Percentiles rank a stretch among this genome's conserved stretches.
These are phyloP conservation scores for Leccinum uliginosum DNA, from an alignment of 768 basidiomycete genomes.

Conservation along the genomic window DNA sequence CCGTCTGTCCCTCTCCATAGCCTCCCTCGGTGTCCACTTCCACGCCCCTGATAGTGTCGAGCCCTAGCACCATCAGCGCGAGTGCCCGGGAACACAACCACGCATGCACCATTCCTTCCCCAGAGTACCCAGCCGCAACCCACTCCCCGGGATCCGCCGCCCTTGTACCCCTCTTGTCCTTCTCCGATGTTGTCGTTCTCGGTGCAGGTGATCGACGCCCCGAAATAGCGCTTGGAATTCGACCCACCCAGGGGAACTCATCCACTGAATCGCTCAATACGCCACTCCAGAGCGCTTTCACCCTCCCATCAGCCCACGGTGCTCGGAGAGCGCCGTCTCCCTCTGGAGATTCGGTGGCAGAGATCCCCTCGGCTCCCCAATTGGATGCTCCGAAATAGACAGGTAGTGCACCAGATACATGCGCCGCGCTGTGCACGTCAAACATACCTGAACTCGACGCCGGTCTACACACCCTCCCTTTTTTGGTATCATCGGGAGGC, in stretches of 20 bases:
- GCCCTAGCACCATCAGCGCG: slow-evolving; percentile 54
- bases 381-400: slow-evolving; percentile 46
- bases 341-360: slow-evolving; percentile 8
- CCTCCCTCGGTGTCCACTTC: slow-evolving; percentile 13
- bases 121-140: slow-evolving; percentile 66
- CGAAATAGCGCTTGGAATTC: slow-evolving; percentile 48
- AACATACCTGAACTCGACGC: slow-evolving; percentile 26
- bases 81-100: slow-evolving; percentile 60
- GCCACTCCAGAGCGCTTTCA: slow-evolving; percentile 62
- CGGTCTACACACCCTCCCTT: slow-evolving; percentile 19
- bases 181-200: background rate
- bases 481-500: slow-evolving; percentile 5
- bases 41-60: slow-evolving; percentile 20
- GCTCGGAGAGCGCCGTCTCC: slow-evolving; percentile 9
- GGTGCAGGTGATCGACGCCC: slow-evolving; percentile 32
- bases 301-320: slow-evolving; percentile 40
- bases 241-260: slow-evolving; percentile 65
- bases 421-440: slow-evolving; percentile 34
- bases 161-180: slow-evolving; percentile 1
- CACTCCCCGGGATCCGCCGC: slow-evolving; percentile 52
- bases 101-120: slow-evolving; percentile 72
- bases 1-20: slow-evolving; percentile 21
- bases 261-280: slow-evolving; percentile 61
- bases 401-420: slow-evolving; percentile 48
- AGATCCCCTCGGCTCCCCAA: slow-evolving; percentile 40